These are phyloP conservation scores for Fusarium sterilihyphosum DNA, from an alignment of 2,329 filamentous ascomycete species.

Conservation along the genomic window DNA sequence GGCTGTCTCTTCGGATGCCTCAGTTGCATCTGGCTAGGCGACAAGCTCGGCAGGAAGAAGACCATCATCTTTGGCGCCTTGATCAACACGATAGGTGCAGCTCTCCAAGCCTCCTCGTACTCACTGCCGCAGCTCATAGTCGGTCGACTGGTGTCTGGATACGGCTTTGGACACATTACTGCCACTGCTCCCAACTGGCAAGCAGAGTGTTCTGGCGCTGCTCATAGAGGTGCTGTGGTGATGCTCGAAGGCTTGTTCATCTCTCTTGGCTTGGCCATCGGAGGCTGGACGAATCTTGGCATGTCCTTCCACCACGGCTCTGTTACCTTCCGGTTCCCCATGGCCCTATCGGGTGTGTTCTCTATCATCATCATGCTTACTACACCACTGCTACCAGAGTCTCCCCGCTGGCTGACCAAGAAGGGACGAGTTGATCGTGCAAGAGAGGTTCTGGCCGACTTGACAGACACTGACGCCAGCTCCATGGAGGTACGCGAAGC, in stretches of 20 bases:
- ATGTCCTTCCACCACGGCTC: conserved; percentile 5
- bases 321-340: neutral
- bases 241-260: conserved; percentile 3
- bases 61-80: neutral
- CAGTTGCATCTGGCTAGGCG: conserved; percentile 2
- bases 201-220: conserved; percentile 1
- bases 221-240: neutral
- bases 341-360: neutral
- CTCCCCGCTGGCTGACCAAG: neutral
- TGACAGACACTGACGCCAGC: neutral
- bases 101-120: neutral
- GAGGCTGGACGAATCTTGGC: neutral
- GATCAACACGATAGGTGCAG: conserved; percentile 1
- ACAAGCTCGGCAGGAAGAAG: neutral
- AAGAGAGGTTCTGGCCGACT: neutral
- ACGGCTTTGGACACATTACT: neutral
- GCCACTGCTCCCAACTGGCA: conserved; percentile 4
- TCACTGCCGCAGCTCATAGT: neutral
- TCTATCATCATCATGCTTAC: neutral
- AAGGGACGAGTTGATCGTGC: neutral
- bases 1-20: conserved; percentile 4
- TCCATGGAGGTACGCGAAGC: neutral
- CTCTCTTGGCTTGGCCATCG: neutral
- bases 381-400: neutral
- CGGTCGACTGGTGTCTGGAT: neutral